Evolutionary conservation across 2,329 filamentous ascomycete species (phyloP).

Genomic region (Metarhizium brunneum): DNA sequence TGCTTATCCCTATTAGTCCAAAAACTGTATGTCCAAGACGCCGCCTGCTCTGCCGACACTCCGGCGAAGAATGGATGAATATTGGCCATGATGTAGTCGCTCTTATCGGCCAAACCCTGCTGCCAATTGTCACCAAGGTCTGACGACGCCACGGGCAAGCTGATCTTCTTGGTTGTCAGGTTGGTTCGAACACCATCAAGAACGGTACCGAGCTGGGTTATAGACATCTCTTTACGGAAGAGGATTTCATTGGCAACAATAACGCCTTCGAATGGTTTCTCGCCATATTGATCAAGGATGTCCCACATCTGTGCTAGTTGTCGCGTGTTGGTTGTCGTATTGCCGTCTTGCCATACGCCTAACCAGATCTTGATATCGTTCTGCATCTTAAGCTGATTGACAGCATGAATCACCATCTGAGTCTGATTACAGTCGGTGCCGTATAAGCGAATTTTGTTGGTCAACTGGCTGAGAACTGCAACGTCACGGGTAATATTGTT

Average conservation of each 20-base stretch:
- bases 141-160: constrained; percentile 73
- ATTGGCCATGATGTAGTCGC: constrained; percentile 91
- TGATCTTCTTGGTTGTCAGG: constrained; percentile 54
- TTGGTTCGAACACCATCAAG: constrained; percentile 64
- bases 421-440: constrained; percentile 98
- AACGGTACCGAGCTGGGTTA: constrained; percentile 51
- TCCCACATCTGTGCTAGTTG: constrained; percentile 79
- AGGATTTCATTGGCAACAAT: constrained; percentile 77
- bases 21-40: constrained; percentile 74
- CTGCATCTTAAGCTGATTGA: constrained; percentile 63
- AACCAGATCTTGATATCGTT: constrained; percentile 80
- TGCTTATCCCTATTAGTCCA: constrained; percentile 62
- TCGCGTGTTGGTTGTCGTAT: constrained; percentile 72
- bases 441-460: constrained; percentile 80
- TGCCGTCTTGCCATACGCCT: constrained; percentile 84
- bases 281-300: constrained; percentile 62
- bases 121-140: constrained; percentile 89
- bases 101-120: constrained; percentile 52
- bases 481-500: constrained; percentile 92
- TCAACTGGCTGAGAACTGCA: constrained; percentile 82
- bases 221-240: constrained; percentile 66
- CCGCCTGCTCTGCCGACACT: constrained; percentile 55
- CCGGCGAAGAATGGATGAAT: constrained; percentile 95
- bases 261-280: constrained; percentile 65
- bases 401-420: constrained; percentile 79